A percentile compares a stretch with the other conserved stretches of the same genome.
These are phyloP conservation scores for Kodamaea fukazawae DNA, from an alignment of 805 yeast species.

Conservation along the genomic window DNA sequence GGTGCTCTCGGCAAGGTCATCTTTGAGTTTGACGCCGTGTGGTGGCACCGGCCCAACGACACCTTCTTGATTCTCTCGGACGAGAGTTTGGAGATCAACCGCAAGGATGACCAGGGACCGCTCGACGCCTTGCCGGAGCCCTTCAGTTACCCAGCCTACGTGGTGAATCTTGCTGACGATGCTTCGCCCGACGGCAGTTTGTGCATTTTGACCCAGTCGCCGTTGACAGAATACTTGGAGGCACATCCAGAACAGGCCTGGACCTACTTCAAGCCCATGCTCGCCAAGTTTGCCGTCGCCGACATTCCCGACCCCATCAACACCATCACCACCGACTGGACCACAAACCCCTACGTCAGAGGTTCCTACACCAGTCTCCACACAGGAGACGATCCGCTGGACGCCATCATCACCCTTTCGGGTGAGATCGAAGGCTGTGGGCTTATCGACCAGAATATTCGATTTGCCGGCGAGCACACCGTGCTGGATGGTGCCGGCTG, in stretches of 20 bases:
- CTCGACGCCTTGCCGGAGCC: slow-evolving; percentile 26
- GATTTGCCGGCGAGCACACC: slow-evolving; percentile 94
- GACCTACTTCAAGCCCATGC: slow-evolving; percentile 55
- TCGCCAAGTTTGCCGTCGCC: slow-evolving; percentile 26
- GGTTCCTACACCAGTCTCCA: slow-evolving; percentile 80
- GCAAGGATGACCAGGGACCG: not conserved
- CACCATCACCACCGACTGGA: slow-evolving; percentile 66
- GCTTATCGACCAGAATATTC: slow-evolving; percentile 51
- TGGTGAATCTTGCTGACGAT: slow-evolving; percentile 52
- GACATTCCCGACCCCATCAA: slow-evolving; percentile 26
- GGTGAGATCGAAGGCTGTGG: slow-evolving; percentile 33
- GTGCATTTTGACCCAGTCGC: slow-evolving; percentile 67
- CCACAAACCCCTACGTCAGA: slow-evolving; percentile 68
- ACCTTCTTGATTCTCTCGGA: slow-evolving; percentile 46
- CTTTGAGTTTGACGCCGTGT: slow-evolving; percentile 37
- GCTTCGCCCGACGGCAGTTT: slow-evolving; percentile 39
- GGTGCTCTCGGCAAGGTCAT: slow-evolving; percentile 43
- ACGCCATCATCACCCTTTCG: slow-evolving; percentile 56
- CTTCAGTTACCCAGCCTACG: slow-evolving; percentile 58
- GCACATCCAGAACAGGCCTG: slow-evolving; percentile 51
- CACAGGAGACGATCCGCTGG: slow-evolving; percentile 68
- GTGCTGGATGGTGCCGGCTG: slow-evolving; percentile 86
- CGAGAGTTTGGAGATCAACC: slow-evolving; percentile 2
- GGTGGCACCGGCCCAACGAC: slow-evolving; percentile 45
- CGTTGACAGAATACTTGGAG: slow-evolving; percentile 62